phyloP scores from a whole-genome alignment of 805 yeast genomes.

The Metschnikowia noctiluminum region DNA sequence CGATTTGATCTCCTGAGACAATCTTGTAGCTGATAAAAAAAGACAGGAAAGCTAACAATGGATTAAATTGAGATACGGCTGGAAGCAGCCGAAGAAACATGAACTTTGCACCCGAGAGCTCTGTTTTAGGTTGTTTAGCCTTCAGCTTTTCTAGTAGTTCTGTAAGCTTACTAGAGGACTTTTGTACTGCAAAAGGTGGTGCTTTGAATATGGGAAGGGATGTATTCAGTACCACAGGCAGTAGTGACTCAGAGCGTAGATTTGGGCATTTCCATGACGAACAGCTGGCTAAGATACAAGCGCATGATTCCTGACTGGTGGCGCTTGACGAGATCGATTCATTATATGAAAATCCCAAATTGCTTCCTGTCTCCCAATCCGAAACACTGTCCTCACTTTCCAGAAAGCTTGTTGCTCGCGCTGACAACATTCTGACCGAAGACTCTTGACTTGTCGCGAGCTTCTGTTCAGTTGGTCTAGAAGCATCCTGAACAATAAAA shows the following conservation, averaged over 20 bases:
- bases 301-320: constrained; percentile 4
- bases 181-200: background rate
- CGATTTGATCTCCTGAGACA: background rate
- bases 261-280: background rate
- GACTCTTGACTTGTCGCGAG: background rate
- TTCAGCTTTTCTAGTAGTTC: constrained; percentile 1
- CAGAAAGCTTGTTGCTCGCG: constrained; percentile 3
- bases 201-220: constrained; percentile 1
- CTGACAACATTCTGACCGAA: background rate
- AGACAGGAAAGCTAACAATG: constrained; percentile 11
- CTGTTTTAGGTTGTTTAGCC: background rate
- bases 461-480: background rate
- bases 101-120: background rate
- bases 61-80: constrained; percentile 1
- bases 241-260: background rate
- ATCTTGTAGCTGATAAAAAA: constrained; percentile 10
- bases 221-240: constrained; percentile 2
- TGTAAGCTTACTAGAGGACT: constrained; percentile 4
- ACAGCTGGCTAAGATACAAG: background rate
- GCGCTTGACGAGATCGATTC: constrained; percentile 11
- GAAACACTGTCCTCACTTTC: constrained; percentile 4
- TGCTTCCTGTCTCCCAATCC: constrained; percentile 13
- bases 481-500: background rate
- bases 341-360: constrained; percentile 10
- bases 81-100: background rate